Evolutionary conservation across 805 yeast genomes (phyloP).

Genomic region (Metahyphopichia silvanorum): DNA sequence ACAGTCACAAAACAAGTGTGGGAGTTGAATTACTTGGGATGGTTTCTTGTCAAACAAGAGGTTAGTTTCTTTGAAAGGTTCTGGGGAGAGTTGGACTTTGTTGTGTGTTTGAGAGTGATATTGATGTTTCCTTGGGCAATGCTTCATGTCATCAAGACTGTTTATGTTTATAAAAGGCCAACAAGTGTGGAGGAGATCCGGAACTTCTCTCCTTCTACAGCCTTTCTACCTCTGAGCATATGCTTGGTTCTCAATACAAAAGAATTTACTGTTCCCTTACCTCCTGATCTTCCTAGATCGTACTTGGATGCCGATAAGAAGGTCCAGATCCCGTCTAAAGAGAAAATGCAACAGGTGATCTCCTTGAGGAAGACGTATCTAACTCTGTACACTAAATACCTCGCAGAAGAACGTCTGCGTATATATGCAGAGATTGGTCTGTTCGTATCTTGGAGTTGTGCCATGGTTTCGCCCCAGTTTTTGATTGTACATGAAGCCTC

Average conservation of each 20-base stretch:
- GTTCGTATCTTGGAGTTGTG: constrained; percentile 25
- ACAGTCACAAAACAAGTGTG: too few relatives aligned
- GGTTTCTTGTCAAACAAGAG: too few relatives aligned
- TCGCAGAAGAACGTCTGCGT: constrained; percentile 40
- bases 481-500: constrained; percentile 19
- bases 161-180: too few relatives aligned
- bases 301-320: constrained; percentile 39
- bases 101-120: too few relatives aligned
- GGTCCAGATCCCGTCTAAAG: constrained; percentile 34
- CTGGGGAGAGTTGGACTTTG: too few relatives aligned
- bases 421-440: constrained; percentile 32
- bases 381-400: constrained; percentile 34
- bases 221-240: constrained; percentile 26
- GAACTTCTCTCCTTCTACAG: constrained; percentile 7
- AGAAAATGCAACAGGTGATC: constrained; percentile 26
- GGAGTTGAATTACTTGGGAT: too few relatives aligned
- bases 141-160: too few relatives aligned
- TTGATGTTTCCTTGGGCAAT: too few relatives aligned
- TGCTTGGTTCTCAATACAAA: constrained; percentile 28
- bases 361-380: constrained; percentile 36
- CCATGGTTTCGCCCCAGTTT: constrained; percentile 14
- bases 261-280: constrained; percentile 27
- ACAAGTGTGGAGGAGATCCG: too few relatives aligned
- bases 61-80: too few relatives aligned
- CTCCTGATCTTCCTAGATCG: constrained; percentile 44